Base-by-base conservation (phyloP, 2,329 filamentous ascomycete genomes). In the Curvularia spicifera region DNA sequence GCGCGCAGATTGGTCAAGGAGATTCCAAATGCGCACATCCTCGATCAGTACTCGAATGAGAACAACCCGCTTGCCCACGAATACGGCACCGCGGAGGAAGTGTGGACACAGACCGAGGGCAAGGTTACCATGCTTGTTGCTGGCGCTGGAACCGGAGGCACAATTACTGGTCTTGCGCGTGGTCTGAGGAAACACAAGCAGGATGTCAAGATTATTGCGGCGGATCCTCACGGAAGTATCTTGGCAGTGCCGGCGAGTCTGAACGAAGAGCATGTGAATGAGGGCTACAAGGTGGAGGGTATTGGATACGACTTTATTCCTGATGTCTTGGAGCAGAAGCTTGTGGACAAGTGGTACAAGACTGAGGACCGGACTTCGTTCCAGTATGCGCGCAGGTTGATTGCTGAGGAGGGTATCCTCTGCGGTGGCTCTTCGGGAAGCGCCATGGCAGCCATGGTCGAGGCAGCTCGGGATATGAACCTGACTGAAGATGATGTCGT, bases 271-370 rank as follows among this genome's bases (percentile, higher is more conserved):
- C 86, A 89, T 73, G 85, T 86, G 60, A 94, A 97, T 72, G 88
- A 92, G 77, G 83, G 89, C 1, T 99, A 99, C 83, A 98, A 99
- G 81, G 95, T 99, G 0, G 95, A 99, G 81, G 95, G 95, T 43
- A 99, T 99, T 71, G 95, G 95, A 20, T 99, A 99, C 77, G 95
- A 99, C 77, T 99, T 99, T 77, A 90, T 99, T 59, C 95, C 96
- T 6, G 91, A 98, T 24, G 96, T 99, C 5, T 83, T 99, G 54
- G 88, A 95, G 66, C 91, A 89, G 72, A 79, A 88, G 28, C 77
- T 85, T 5, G 91, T 99, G 29, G 91, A 97, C 77, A 90, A 89
- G 74, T 99, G 95, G 95, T 98, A 97, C 82, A 99, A 99, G 86
- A 99, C 95, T 3, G 91, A 94, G 61, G 95, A 99, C 74, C 85